phyloP scores from a whole-genome alignment of 106 monocot genomes.

The Xerophyta viscosa region DNA sequence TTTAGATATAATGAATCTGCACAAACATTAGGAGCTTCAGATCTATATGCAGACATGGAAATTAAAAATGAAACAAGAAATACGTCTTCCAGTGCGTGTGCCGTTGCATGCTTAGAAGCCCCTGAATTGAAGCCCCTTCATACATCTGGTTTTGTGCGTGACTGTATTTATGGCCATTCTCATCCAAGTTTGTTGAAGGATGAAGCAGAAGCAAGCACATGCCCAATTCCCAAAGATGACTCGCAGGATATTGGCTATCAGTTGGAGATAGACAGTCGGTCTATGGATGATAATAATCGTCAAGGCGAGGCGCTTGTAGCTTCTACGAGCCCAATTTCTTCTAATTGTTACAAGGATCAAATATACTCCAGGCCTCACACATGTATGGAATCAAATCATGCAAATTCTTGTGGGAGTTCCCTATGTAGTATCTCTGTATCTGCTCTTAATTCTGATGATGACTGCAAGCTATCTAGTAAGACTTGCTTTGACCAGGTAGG shows the following conservation, averaged over 20 bases:
- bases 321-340: slow-evolving; percentile 1
- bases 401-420: slow-evolving; percentile 6
- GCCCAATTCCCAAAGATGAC: background rate
- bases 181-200: slow-evolving; percentile 3
- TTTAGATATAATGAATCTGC: slow-evolving; percentile 1
- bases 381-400: slow-evolving; percentile 3
- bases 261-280: slow-evolving; percentile 3
- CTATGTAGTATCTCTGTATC: slow-evolving; percentile 5
- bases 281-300: slow-evolving; percentile 2
- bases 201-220: slow-evolving; percentile 5
- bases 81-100: background rate
- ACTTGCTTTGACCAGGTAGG: slow-evolving; percentile 10
- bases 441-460: slow-evolving; percentile 11
- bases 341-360: slow-evolving; percentile 6
- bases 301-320: background rate
- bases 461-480: slow-evolving; percentile 10
- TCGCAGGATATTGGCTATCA: background rate
- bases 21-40: background rate
- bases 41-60: background rate
- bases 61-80: background rate
- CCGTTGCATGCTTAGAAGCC: background rate
- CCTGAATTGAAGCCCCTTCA: slow-evolving; percentile 5
- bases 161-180: slow-evolving; percentile 2
- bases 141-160: background rate
- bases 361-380: slow-evolving; percentile 2